Evolutionary conservation across 148 eudicot species (phyloP), one percentile per base, ranked within the genome.

Genomic region (Fagopyrum tataricum): DNA sequence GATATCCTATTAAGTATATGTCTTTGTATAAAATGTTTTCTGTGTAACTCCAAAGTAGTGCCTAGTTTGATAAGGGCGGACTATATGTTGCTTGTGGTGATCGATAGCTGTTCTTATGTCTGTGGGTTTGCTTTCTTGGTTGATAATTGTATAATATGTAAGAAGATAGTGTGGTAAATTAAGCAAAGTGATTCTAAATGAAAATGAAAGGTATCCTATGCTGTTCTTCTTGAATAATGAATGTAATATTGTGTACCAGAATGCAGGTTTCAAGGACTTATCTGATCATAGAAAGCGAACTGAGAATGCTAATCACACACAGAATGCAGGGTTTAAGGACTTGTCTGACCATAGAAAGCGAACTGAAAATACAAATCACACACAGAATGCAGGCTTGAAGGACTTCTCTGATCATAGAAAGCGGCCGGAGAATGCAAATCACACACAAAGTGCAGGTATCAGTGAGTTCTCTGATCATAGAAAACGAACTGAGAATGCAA

Each of bases 391-490:
- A 31, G 37, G 37, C 2, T 72, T 70, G 71, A 82, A 75, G 72
- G 86, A 76, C 71, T 82, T 68, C 72, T 58, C 72, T 40, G 93
- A 88, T 66, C 75, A 81, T 7, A 81, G 80, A 81, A 84, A 80
- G 71, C 83, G 58, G 23, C 47, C 72, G 73, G 96, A 91, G 56
- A 46, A 58, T 81, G 64, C 51, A 59, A 78, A 68, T 73, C 85
- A 82, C 76, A 79, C 73, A 31, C 37, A 31, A 31, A 31, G 37
- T 31, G 37, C 37, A 31, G 37, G 37, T 31, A 70, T 70, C 73
- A 82, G 73, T 72, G 86, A 76, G 69, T 82, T 68, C 72, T 58
- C 72, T 40, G 93, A 88, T 66, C 75, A 81, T 7, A 81, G 80
- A 81, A 84, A 80, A 73, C 84, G 52, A 31, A 52, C 72, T 75